Conservation (phyloP, 2,329 filamentous ascomycete genomes). For the Stromatinia cepivora region DNA sequence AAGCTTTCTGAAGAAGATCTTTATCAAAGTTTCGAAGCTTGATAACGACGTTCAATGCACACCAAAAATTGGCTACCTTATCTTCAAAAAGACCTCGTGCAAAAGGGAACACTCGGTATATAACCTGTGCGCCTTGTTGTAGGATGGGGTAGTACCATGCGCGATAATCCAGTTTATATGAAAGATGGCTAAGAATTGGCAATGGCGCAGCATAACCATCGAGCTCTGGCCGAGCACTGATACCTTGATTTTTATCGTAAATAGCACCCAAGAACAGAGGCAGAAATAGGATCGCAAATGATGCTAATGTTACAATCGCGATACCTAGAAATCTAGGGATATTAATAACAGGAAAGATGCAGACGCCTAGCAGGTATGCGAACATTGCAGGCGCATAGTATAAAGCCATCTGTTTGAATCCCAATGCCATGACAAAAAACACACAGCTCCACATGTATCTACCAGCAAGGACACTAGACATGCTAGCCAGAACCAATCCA, state of each 20-base stretch:
- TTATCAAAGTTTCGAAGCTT: conserved; percentile 78
- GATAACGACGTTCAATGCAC: conserved; percentile 82
- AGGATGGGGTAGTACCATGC: conserved; percentile 73
- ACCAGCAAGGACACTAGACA: conserved; percentile 85
- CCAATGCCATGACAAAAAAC: conserved; percentile 91
- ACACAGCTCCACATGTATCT: conserved; percentile 85
- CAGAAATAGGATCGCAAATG: conserved; percentile 73
- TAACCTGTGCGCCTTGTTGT: conserved; percentile 76
- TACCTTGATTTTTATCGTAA: conserved; percentile 66
- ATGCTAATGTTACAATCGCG: conserved; percentile 66
- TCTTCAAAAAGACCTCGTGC: conserved; percentile 95
- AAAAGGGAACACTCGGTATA: conserved; percentile 95
- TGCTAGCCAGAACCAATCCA: conserved; percentile 79
- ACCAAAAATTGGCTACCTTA: conserved; percentile 99
- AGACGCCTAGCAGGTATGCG: conserved; percentile 84
- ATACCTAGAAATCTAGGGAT: conserved; percentile 71
- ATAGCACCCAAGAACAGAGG: conserved; percentile 73
- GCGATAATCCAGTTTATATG: conserved; percentile 59
- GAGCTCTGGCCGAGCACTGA: conserved; percentile 57
- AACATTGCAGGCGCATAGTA: conserved; percentile 96
- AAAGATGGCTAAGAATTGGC: conserved; percentile 60
- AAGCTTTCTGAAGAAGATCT: conserved; percentile 70
- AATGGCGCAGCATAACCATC: conserved; percentile 61
- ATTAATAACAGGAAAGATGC: conserved; percentile 70
- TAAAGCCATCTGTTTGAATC: conserved; percentile 98